phyloP scores from a whole-genome alignment of 2,329 filamentous ascomycete species.

The Calonectria crousiana region DNA sequence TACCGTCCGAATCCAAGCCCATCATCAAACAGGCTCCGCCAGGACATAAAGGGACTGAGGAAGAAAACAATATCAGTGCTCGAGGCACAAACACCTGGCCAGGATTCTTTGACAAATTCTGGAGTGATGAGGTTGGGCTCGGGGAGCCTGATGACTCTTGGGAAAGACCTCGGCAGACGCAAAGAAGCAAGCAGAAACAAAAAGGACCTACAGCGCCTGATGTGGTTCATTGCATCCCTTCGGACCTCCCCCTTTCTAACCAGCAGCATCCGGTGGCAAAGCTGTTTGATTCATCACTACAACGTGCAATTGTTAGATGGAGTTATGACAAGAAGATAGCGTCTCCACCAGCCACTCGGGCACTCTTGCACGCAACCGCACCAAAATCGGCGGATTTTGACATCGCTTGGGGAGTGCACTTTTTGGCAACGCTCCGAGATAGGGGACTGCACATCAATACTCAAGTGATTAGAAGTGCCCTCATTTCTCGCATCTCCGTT shows the following conservation, averaged over 20 bases:
- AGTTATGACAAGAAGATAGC: slow-evolving; percentile 56
- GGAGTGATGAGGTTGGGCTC: slow-evolving; percentile 38
- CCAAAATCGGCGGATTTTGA: slow-evolving; percentile 44
- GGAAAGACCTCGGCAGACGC: background rate
- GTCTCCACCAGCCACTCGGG: slow-evolving; percentile 28
- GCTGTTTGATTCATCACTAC: slow-evolving; percentile 57
- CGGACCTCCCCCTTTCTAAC: slow-evolving; percentile 57
- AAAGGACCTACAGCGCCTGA: background rate
- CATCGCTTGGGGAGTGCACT: slow-evolving; percentile 51
- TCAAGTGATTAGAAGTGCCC: slow-evolving; percentile 45
- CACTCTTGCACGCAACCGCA: slow-evolving; percentile 26
- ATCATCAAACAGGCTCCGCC: background rate
- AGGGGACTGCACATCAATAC: slow-evolving; percentile 51
- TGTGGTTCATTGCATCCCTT: slow-evolving; percentile 44
- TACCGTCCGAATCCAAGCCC: slow-evolving; percentile 44
- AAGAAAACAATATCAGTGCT: background rate
- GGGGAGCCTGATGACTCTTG: background rate
- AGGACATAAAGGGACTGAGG: background rate
- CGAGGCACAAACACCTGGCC: background rate
- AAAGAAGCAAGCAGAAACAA: background rate
- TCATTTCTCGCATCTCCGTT: slow-evolving; percentile 47
- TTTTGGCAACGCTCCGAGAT: slow-evolving; percentile 51
- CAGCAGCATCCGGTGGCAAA: slow-evolving; percentile 60
- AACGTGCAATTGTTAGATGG: slow-evolving; percentile 58
- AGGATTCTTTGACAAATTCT: slow-evolving; percentile 37